A percentile compares a stretch with the other conserved stretches of the same genome.
Conservation (phyloP, 2,329 filamentous ascomycete species). For the Pestalotiopsis sp. region DNA sequence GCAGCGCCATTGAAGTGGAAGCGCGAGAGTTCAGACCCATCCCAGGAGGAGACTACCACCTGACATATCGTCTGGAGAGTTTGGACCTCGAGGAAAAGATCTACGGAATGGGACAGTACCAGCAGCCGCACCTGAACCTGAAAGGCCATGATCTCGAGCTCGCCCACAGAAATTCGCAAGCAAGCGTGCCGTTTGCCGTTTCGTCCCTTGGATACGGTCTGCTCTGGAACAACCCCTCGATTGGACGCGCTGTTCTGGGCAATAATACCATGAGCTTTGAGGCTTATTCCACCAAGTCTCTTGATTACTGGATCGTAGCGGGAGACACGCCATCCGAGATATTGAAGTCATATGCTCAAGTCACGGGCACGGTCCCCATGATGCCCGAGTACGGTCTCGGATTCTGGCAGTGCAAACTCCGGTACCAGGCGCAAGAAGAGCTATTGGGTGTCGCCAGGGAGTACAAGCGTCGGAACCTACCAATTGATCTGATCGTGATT, state of each 20-base stretch:
- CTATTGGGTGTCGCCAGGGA: constrained; percentile 62
- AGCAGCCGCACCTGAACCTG: constrained; percentile 64
- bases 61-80: constrained; percentile 61
- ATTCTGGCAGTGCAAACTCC: constrained; percentile 70
- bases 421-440: constrained; percentile 69
- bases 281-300: constrained; percentile 55
- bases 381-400: constrained; percentile 72
- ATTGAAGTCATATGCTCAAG: constrained; percentile 55
- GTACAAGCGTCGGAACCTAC: constrained; percentile 56
- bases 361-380: constrained; percentile 63
- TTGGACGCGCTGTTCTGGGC: constrained; percentile 63
- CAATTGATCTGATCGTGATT: constrained; percentile 66
- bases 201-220: constrained; percentile 64
- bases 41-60: constrained; percentile 53
- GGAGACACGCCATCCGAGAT: constrained; percentile 59
- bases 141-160: constrained; percentile 66
- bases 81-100: constrained; percentile 58
- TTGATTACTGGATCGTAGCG: constrained; percentile 69
- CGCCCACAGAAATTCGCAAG: constrained; percentile 68
- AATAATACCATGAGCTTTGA: constrained; percentile 65
- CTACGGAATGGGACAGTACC: constrained; percentile 73
- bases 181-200: constrained; percentile 64
- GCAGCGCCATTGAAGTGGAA: constrained; percentile 57
- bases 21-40: constrained; percentile 61
- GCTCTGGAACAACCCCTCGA: constrained; percentile 67